Evolutionary conservation across 768 basidiomycete genomes (phyloP), one percentile per base, ranked within the genome.

Genomic region (Suillus subalutaceus): DNA sequence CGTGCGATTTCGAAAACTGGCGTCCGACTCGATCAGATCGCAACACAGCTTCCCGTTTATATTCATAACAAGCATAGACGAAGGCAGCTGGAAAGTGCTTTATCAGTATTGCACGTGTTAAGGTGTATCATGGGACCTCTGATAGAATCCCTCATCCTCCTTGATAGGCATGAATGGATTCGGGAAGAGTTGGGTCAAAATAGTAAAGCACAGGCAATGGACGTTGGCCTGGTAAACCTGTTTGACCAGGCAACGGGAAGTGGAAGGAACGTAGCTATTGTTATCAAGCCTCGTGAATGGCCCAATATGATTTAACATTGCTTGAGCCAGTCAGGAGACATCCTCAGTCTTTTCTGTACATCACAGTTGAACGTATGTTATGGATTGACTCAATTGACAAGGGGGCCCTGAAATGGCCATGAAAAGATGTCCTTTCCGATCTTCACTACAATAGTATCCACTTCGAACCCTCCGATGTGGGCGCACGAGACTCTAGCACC

Each of bases 201-300:
- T 67, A 65, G 59, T 23, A 63, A 64, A 43, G 10, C 64, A 64
- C 69, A 67, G 43, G 65, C 76, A 61, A 73, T 85, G 67, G 71
- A 65, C 50, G 81, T 85, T 23, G 79, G 83, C 38, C 70, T 86
- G 26, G 79, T 91, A 3, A 92, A 90, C 73, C 72, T 93, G 50
- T 93, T 93, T 66, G 88, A 92, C 71, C 91, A 92, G 74, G 79
- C 80, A 6, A 84, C 83, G 3, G 91, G 90, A 53, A 93, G 91
- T 73, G 90, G 87, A 57, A 78, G 91, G 70, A 93, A 92, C 74
- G 79, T 90, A 64, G 90, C 86, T 8, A 79, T 92, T 60, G 85
- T 88, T 41, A 77, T 90, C 61, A 78, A 76, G 43, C 81, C 84
- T 59, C 59, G 64, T 52, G 40, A 65, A 65, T 65, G 26, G 16